Percentiles rank a stretch among this genome's conserved stretches.
Evolutionary conservation across 2,329 filamentous ascomycete genomes (phyloP).

Genomic region (Botrytis fabae): DNA sequence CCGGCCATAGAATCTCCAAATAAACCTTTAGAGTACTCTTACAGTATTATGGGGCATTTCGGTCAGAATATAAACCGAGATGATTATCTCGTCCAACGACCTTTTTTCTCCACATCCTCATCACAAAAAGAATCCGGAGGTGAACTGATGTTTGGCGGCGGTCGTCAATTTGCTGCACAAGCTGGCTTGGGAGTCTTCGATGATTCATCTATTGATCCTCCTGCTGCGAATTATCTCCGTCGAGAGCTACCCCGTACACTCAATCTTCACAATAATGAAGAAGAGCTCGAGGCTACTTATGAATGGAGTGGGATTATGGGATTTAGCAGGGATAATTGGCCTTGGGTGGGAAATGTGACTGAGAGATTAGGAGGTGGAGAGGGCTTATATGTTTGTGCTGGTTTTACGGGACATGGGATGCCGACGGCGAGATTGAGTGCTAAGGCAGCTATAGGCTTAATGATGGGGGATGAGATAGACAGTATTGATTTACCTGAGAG

Average conservation of each 20-base stretch:
- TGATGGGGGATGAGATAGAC: conserved; percentile 48
- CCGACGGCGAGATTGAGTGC: conserved; percentile 68
- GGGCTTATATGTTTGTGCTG: conserved; percentile 63
- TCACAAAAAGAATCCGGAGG: conserved; percentile 43
- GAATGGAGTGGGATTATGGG: conserved; percentile 82
- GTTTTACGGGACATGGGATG: conserved; percentile 77
- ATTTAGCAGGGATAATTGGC: conserved; percentile 64
- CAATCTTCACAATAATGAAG: conserved; percentile 40
- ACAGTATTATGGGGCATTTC: conserved; percentile 59
- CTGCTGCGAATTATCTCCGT: conserved; percentile 39
- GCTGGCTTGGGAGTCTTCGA: conserved; percentile 58
- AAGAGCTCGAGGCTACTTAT: conserved; percentile 49
- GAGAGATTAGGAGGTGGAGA: conserved; percentile 50
- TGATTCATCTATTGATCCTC: conserved; percentile 58
- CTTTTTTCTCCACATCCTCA: conserved; percentile 43
- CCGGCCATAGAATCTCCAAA: conserved; percentile 22
- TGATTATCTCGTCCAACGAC: conserved; percentile 74
- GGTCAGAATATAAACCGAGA: conserved; percentile 52
- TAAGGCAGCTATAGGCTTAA: conserved; percentile 61
- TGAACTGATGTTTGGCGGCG: conserved; percentile 71
- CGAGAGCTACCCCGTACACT: conserved; percentile 34
- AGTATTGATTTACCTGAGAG: conserved; percentile 48
- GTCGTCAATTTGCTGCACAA: conserved; percentile 56
- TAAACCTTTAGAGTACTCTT: conserved; percentile 40
- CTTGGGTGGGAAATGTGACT: conserved; percentile 72